phyloP scores from a whole-genome alignment of 2,329 filamentous ascomycete genomes.

The Verticillium albo-atrum region DNA sequence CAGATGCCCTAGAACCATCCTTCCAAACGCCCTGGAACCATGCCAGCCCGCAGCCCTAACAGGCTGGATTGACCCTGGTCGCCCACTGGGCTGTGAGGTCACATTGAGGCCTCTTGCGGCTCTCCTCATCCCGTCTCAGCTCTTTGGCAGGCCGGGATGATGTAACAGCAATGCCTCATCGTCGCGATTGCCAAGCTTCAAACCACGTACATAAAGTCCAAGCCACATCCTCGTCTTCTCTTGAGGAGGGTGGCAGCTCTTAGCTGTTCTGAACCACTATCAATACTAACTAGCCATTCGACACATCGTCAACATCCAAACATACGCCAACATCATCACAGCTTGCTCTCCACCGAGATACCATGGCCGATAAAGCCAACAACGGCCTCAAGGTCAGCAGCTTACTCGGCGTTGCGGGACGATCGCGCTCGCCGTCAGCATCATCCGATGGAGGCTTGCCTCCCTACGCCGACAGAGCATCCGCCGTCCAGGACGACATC shows the following conservation, averaged over 20 bases:
- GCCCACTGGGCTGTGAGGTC: neutral
- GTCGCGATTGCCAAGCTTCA: neutral
- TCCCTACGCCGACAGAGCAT: conserved; percentile 3
- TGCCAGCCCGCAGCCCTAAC: too few relatives aligned
- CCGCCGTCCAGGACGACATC: conserved; percentile 6
- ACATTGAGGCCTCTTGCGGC: neutral
- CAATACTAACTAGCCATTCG: too few relatives aligned
- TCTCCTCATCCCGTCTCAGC: neutral
- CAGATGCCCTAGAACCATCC: too few relatives aligned
- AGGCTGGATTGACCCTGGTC: neutral
- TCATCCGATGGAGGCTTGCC: neutral
- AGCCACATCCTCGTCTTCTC: neutral
- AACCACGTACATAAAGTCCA: neutral
- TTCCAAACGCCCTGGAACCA: too few relatives aligned
- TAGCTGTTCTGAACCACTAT: too few relatives aligned
- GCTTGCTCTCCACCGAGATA: too few relatives aligned
- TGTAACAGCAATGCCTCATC: neutral
- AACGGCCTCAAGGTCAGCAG: neutral
- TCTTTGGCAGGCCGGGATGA: too few relatives aligned
- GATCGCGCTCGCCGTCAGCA: neutral
- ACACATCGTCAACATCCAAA: neutral
- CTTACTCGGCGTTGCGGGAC: neutral
- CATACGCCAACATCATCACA: neutral
- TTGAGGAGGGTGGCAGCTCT: too few relatives aligned
- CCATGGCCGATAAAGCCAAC: neutral